phyloP scores from a whole-genome alignment of 202 grass and related monocot genomes.

The Cymbopogon flexuosus region DNA sequence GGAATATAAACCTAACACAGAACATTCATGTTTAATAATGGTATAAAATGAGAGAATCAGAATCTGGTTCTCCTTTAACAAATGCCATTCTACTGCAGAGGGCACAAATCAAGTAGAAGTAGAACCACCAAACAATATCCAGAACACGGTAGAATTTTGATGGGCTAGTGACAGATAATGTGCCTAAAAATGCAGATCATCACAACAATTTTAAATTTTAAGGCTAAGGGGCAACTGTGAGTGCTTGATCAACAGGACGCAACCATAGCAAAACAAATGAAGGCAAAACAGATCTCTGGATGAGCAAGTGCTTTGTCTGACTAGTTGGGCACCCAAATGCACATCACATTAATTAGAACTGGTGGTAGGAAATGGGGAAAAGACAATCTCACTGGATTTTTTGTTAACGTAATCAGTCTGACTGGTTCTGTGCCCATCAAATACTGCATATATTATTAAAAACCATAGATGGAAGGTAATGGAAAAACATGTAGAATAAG shows the following conservation, averaged over 20 bases:
- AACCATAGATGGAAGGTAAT: neutral
- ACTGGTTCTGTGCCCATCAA: neutral
- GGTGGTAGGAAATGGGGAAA: neutral
- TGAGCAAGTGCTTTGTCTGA: slow-evolving; percentile 2
- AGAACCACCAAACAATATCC: neutral
- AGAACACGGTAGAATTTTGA: neutral
- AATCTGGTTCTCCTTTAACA: neutral
- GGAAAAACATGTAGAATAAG: neutral
- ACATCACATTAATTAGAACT: neutral
- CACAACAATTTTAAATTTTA: neutral
- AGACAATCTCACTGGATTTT: neutral
- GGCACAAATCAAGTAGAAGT: neutral
- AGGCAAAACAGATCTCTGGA: neutral
- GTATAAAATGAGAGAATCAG: neutral
- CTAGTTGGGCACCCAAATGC: slow-evolving; percentile 8
- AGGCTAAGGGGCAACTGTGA: slow-evolving; percentile 1
- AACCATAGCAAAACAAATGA: neutral
- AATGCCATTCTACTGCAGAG: neutral
- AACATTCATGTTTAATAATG: neutral
- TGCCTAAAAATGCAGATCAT: slow-evolving; percentile 18
- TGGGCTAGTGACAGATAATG: neutral
- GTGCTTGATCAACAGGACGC: neutral
- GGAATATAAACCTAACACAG: neutral
- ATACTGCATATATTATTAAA: neutral
- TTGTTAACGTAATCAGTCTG: neutral